These are phyloP conservation scores for Lophiostoma macrostomum DNA, from an alignment of 495 filamentous ascomycete genomes.

Conservation along the genomic window DNA sequence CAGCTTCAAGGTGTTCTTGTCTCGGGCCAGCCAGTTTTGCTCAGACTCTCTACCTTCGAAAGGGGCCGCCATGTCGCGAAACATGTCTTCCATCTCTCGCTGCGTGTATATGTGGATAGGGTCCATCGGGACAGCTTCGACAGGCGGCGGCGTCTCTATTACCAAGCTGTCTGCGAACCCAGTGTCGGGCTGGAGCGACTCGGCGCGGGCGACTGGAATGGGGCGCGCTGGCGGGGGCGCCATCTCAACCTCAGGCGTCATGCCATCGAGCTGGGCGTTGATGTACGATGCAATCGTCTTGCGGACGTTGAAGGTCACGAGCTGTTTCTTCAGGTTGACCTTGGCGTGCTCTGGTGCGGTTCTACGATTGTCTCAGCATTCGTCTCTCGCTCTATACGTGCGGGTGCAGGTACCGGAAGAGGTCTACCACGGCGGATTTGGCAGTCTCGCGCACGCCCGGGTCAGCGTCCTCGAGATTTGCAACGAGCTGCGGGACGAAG, in stretches of 20 bases:
- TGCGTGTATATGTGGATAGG: slow-evolving; percentile 77
- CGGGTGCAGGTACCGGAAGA: slow-evolving; percentile 64
- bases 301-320: slow-evolving; percentile 74
- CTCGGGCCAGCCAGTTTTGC: slow-evolving; percentile 82
- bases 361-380: slow-evolving; percentile 42
- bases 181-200: slow-evolving; percentile 26
- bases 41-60: slow-evolving; percentile 93
- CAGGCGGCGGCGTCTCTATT: slow-evolving; percentile 38
- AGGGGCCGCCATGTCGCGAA: slow-evolving; percentile 70
- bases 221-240: slow-evolving; percentile 39
- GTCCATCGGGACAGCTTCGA: slow-evolving; percentile 65
- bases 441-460: slow-evolving; percentile 78
- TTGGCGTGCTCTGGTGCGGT: slow-evolving; percentile 80
- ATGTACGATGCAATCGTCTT: slow-evolving; percentile 80
- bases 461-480: slow-evolving; percentile 85
- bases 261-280: slow-evolving; percentile 63
- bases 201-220: slow-evolving; percentile 6
- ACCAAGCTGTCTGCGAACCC: slow-evolving; percentile 38
- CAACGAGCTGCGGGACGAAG: slow-evolving; percentile 79
- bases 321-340: slow-evolving; percentile 77
- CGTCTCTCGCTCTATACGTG: slow-evolving; percentile 2
- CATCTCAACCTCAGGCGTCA: slow-evolving; percentile 50
- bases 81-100: slow-evolving; percentile 78
- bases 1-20: slow-evolving; percentile 71
- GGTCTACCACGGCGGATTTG: slow-evolving; percentile 73